Evolutionary conservation across 2,329 filamentous ascomycete genomes (phyloP).

Genomic region (Pyrenophora graminea): DNA sequence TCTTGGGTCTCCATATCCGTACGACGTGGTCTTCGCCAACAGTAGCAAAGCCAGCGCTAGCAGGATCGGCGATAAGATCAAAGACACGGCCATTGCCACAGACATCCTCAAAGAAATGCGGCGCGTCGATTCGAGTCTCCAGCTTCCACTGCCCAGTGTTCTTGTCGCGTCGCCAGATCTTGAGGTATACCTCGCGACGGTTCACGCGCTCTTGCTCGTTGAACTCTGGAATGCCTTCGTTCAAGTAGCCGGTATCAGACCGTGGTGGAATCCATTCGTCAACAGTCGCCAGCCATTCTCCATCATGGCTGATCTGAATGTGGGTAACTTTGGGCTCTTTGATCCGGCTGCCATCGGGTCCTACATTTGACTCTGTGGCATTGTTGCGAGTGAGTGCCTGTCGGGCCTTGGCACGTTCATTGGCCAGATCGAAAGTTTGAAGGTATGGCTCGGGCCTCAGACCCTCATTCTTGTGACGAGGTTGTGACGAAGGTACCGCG

Average conservation of each 20-base stretch:
- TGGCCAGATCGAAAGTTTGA: constrained; percentile 85
- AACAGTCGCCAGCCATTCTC: constrained; percentile 86
- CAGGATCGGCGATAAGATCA: constrained; percentile 72
- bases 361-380: constrained; percentile 77
- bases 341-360: constrained; percentile 71
- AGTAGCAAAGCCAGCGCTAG: constrained; percentile 75
- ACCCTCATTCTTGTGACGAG: constrained; percentile 35
- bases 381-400: constrained; percentile 90
- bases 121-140: constrained; percentile 79
- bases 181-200: constrained; percentile 76
- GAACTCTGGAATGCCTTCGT: constrained; percentile 47
- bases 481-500: constrained; percentile 58
- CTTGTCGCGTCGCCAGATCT: constrained; percentile 79
- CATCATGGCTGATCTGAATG: constrained; percentile 76
- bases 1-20: constrained; percentile 79
- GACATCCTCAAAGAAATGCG: constrained; percentile 65
- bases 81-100: constrained; percentile 64
- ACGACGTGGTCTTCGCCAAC: constrained; percentile 79
- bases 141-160: constrained; percentile 67
- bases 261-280: constrained; percentile 85
- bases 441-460: constrained; percentile 62
- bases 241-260: constrained; percentile 66
- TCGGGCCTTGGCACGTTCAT: constrained; percentile 76
- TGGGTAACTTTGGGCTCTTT: constrained; percentile 77
- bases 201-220: constrained; percentile 51